Evolutionary conservation across 441 rosid species (phyloP), one percentile per base, ranked within the genome.

Genomic region (Gossypium schwendimanii): DNA sequence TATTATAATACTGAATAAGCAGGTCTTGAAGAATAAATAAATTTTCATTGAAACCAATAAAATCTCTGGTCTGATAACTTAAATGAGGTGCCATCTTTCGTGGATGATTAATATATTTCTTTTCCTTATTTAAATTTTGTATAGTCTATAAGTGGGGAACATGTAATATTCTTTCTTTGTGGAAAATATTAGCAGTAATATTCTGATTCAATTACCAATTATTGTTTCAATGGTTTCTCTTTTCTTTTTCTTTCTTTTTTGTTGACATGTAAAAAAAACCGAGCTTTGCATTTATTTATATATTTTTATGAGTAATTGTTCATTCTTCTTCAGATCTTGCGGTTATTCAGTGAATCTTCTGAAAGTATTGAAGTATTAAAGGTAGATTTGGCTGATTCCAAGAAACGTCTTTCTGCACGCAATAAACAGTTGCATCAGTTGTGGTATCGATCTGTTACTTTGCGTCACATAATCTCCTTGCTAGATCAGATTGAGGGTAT

Each of bases 371-470:
- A 81, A 41, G 87, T 81, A 36, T 75, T 96, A 72, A 96, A 91
- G 88, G 81, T 84, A 72, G 94, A 93, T 85, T 91, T 96, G 87
- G 86, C 89, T 62, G 99, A 96, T 54, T 91, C 98, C 63, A 93
- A 93, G 88, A 83, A 76, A 86, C 78, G 82, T 67, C 94, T 96
- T 83, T 94, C 97, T 74, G 76, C 88, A 61, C 89, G 97, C 78
- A 96, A 86, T 81, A 96, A 93, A 84, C 99, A 96, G 66, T 86
- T 96, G 87, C 98, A 96, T 82, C 99, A 96, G 79, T 76, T 96
- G 73, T 96, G 98, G 99, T 96, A 90, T 84, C 97, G 99, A 57
- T 96, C 99, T 77, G 99, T 93, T 74, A 96, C 99, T 9, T 81
- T 96, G 81, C 90, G 99, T 45, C 98, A 93, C 85, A 91, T 96